Conservation (phyloP, 768 basidiomycete species). For the Agrocybe pediades region DNA sequence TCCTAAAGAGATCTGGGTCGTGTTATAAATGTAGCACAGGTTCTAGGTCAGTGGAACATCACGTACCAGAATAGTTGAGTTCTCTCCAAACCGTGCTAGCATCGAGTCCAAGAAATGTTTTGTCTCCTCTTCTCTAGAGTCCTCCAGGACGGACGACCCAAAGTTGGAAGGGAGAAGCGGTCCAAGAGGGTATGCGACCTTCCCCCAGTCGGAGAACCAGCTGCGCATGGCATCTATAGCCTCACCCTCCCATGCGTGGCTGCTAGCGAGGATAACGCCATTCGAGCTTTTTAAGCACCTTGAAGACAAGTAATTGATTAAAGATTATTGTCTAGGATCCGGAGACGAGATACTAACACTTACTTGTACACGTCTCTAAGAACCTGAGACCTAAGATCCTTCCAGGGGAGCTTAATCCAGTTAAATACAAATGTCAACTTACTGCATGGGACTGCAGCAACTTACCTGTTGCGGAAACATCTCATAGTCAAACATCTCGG, state of each 20-base stretch:
- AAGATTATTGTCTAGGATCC: too few relatives aligned
- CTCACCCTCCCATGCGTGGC: not conserved
- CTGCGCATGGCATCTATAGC: slow-evolving; percentile 2
- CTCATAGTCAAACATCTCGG: too few relatives aligned
- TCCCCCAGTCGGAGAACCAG: slow-evolving; percentile 3
- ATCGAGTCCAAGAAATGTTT: not conserved
- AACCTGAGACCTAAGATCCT: too few relatives aligned
- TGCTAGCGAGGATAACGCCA: not conserved
- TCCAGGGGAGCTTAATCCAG: too few relatives aligned
- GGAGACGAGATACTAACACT: too few relatives aligned
- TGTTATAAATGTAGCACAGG: not conserved
- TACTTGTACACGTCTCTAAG: too few relatives aligned
- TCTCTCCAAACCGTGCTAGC: not conserved
- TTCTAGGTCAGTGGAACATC: not conserved
- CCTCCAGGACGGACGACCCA: not conserved
- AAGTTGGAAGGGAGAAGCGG: slow-evolving; percentile 2
- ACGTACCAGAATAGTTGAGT: slow-evolving; percentile 4
- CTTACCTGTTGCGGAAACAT: too few relatives aligned
- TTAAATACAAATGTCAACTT: too few relatives aligned
- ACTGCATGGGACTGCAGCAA: too few relatives aligned
- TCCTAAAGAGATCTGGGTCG: slow-evolving; percentile 6
- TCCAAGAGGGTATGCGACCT: slow-evolving; percentile 1
- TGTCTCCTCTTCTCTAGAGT: not conserved
- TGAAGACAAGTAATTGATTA: too few relatives aligned
- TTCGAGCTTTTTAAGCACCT: slow-evolving; percentile 5